These are phyloP conservation scores for Umbilicus rupestris DNA, from an alignment of 164 flowering plant genomes.

Conservation along the genomic window DNA sequence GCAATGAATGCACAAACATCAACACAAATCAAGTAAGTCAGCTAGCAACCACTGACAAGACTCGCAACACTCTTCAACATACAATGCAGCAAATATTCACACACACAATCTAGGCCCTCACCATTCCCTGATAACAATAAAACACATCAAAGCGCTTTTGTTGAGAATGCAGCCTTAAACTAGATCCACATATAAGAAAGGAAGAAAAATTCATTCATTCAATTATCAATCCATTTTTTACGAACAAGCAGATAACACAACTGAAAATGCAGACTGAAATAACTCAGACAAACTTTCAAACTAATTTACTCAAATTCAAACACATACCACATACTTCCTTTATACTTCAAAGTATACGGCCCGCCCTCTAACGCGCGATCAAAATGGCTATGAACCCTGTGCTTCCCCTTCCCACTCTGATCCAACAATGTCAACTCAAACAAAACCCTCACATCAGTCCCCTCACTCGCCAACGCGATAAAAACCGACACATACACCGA, in stretches of 20 bases:
- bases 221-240: not conserved
- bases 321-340: conserved; percentile 87
- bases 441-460: conserved; percentile 74
- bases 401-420: conserved; percentile 70
- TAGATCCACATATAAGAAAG: not conserved
- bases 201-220: not conserved
- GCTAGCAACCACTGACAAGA: not conserved
- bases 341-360: conserved; percentile 69
- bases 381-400: conserved; percentile 82
- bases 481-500: conserved; percentile 68
- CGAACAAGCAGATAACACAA: not conserved
- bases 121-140: not conserved
- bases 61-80: no score
- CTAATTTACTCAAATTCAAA: no score
- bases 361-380: conserved; percentile 71
- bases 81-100: not conserved
- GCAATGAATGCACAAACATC: conserved; percentile 3
- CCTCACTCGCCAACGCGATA: conserved; percentile 74
- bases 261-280: not conserved
- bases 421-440: conserved; percentile 69
- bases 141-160: not conserved
- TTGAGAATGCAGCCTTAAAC: not conserved
- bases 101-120: not conserved
- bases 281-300: no score
- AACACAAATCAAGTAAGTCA: not conserved